Evolutionary conservation across 2,329 filamentous ascomycete genomes (phyloP), one percentile per base, ranked within the genome.

Genomic region (Aureobasidium subglaciale): DNA sequence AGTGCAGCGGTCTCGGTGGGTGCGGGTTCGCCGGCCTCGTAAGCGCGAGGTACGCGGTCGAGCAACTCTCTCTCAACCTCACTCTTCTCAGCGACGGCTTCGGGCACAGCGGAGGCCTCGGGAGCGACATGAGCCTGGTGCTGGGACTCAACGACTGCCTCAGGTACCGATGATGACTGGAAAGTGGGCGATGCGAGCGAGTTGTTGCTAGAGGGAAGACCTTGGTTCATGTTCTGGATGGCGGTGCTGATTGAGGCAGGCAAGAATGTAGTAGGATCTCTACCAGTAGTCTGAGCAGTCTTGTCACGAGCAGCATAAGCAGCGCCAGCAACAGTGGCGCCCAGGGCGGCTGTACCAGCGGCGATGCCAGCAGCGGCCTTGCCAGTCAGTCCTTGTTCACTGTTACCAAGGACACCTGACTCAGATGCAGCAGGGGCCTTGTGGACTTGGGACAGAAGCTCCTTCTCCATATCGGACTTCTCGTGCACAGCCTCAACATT

Each of bases 61-160:
- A 90, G 75, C 52, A 90, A 77, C 72, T 90, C 86, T 40, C 82
- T 74, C 74, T 90, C 87, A 4, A 90, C 77, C 56, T 78, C 76
- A 57, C 80, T 81, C 80, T 90, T 90, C 63, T 88, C 86, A 62
- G 77, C 69, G 6, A 90, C 85, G 64, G 86, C 85, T 38, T 79
- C 75, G 27, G 81, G 72, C 56, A 83, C 75, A 35, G 78, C 84
- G 62, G 84, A 84, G 8, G 87, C 86, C 67, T 89, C 87, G 11
- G 65, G 82, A 5, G 76, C 73, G 40, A 77, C 75, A 54, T 80
- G 71, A 18, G 86, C 85, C 67, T 84, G 79, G 62, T 83, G 76
- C 66, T 90, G 86, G 71, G 85, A 88, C 64, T 89, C 81, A 65
- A 81, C 84, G 52, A 90, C 87, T 38, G 86, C 71, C 59, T 81